A percentile compares a stretch with the other conserved stretches of the same genome.
Conservation (phyloP, 768 basidiomycete species). For the Tephrocybe sp. region DNA sequence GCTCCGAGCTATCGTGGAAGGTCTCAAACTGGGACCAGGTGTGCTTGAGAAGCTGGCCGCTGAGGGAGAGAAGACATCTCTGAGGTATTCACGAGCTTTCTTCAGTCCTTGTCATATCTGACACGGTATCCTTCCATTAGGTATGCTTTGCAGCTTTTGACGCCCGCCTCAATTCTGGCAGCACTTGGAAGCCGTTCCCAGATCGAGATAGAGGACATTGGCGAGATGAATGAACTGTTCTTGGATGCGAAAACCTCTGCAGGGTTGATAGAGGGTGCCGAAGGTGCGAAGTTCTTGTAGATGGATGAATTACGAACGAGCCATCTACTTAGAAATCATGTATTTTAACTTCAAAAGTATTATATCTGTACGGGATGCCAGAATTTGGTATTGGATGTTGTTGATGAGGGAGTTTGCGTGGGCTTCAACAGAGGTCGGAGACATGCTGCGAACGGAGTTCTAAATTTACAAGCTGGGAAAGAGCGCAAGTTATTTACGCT, state of each 20-base stretch:
- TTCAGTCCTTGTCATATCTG: background rate
- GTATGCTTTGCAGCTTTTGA: slow-evolving; percentile 88
- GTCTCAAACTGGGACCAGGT: slow-evolving; percentile 69
- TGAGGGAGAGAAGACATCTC: slow-evolving; percentile 80
- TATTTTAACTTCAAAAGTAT: background rate
- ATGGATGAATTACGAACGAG: background rate
- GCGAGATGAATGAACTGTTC: slow-evolving; percentile 94
- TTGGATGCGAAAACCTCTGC: slow-evolving; percentile 88
- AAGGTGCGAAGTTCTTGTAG: slow-evolving; percentile 25
- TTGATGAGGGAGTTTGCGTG: too few species aligned
- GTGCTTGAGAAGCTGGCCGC: slow-evolving; percentile 80
- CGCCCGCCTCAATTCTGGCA: slow-evolving; percentile 89
- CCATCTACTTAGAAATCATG: background rate
- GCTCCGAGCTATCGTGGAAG: slow-evolving; percentile 84
- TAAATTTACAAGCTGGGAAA: too few species aligned
- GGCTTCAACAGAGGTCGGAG: too few species aligned
- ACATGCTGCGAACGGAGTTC: too few species aligned
- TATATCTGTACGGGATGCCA: too few species aligned
- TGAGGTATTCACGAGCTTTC: slow-evolving; percentile 49
- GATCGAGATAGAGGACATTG: slow-evolving; percentile 86
- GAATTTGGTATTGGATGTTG: too few species aligned
- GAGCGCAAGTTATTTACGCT: too few species aligned
- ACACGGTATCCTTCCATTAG: slow-evolving; percentile 34
- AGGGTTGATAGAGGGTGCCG: slow-evolving; percentile 45
- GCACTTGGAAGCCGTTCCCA: slow-evolving; percentile 73